Base-by-base conservation (phyloP, 352 stramenopile genomes). In the Phytophthora macrochlamydospora region DNA sequence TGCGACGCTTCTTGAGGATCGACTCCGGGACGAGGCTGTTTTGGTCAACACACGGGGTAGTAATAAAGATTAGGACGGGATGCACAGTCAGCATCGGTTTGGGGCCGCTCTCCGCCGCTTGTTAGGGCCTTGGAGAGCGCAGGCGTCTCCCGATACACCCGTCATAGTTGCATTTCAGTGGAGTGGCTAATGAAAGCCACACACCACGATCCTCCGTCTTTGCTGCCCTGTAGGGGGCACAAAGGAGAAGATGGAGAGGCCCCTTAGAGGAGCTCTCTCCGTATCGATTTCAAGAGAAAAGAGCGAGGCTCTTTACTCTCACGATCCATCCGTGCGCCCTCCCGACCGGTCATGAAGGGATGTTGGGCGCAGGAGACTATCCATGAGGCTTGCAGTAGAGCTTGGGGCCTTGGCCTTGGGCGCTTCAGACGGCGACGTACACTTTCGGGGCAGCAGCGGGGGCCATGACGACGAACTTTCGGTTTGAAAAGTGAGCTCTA, bases 1-100 rank as follows among this genome's bases (percentile, higher is more conserved):
- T 95, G 71, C 89, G 89, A 77, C 87, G 87, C 89, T 96, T 96
- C 85, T 96, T 96, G 71, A 96, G 85, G 69, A 96, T 88, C 53
- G 89, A 95, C 75, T 96, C 89, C 51, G 89, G 89, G 50, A 96
- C 88, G 62, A 96, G 85, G 83, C 88, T 96, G 70, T 24, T 24
- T 24, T 59, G 62, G 30, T 35, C 6, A 62, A 55, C 13, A 62
- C 11, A 50, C 7, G 18, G 18, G 18, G 18, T 24, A 24, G 18
- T 13, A 52, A 48, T 1, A 55, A 7, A 60, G 12, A 59, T 93
- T 93, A 92, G 79, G 79, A 94, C 81, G 83, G 82, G 83, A 69
- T 91, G 83, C 79, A 79, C 72, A 35, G 64, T 53, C 65, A 59
- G 58, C 59, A 78, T 75, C 68, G 60, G 75, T 70, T 61, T 24